Conservation (phyloP, 495 filamentous ascomycete species). For the Immersiella caudata region DNA sequence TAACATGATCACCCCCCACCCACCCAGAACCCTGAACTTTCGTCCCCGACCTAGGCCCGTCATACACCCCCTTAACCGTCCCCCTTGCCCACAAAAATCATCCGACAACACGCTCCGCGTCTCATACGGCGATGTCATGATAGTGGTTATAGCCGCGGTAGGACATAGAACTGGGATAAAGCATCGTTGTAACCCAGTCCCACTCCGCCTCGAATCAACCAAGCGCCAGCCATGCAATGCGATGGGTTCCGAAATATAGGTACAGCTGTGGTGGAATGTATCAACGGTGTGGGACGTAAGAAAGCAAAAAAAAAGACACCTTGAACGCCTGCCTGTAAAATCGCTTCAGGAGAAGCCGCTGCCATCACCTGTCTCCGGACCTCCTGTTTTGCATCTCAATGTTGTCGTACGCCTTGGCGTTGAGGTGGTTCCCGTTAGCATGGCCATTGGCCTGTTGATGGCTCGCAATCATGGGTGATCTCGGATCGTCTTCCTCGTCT, state of each 20-base stretch:
- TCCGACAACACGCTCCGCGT: background rate
- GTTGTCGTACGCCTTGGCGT: conserved; percentile 37
- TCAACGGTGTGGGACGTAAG: background rate
- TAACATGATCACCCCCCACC: background rate
- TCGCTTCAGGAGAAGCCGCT: background rate
- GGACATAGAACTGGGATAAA: background rate
- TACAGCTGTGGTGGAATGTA: conserved; percentile 11
- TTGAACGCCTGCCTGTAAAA: background rate
- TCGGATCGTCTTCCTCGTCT: conserved; percentile 51
- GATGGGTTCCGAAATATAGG: conserved; percentile 7
- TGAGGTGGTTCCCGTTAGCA: conserved; percentile 24
- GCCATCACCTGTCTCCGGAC: conserved; percentile 33
- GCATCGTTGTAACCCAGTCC: background rate
- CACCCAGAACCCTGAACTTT: background rate
- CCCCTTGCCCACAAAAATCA: background rate
- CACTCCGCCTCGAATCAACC: background rate
- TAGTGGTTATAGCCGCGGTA: background rate
- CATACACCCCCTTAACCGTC: background rate
- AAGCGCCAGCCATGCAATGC: conserved; percentile 14
- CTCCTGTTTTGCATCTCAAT: conserved; percentile 51
- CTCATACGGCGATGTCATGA: background rate
- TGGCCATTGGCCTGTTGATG: conserved; percentile 24
- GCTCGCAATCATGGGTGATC: conserved; percentile 40
- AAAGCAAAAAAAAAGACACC: conserved; percentile 10
- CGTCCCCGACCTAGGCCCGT: background rate